phyloP scores from a whole-genome alignment of 345 rosid genomes.

The Eucalyptus tenuipes region DNA sequence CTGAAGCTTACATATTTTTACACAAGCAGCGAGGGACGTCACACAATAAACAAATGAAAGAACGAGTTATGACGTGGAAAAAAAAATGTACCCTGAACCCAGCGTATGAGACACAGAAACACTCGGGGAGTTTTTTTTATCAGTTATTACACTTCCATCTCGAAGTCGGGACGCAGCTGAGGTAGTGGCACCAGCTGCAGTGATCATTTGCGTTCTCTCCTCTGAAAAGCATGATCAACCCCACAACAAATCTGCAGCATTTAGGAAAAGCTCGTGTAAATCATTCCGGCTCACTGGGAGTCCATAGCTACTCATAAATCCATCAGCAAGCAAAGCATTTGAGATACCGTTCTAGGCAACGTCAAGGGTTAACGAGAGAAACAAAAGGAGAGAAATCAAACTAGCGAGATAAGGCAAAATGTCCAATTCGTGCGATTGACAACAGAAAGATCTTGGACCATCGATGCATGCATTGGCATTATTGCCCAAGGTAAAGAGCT shows the following conservation, averaged over 20 bases:
- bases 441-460: not conserved
- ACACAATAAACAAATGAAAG: not conserved
- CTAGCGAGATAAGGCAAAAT: not conserved
- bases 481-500: not conserved
- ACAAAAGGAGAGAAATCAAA: not conserved
- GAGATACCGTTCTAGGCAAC: not conserved
- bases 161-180: conserved; percentile 80
- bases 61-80: not conserved
- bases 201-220: conserved; percentile 75
- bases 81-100: not conserved
- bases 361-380: not conserved
- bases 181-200: conserved; percentile 99
- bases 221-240: conserved; percentile 67
- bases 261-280: not conserved
- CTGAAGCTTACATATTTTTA: not conserved
- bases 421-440: not conserved
- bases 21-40: not conserved
- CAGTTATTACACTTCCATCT: conserved; percentile 61
- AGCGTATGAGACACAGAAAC: not conserved
- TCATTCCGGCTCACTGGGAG: not conserved
- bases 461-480: not conserved
- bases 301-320: not conserved
- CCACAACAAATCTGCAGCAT: conserved; percentile 47
- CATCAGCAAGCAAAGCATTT: not conserved
- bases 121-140: not conserved